Evolutionary conservation across 805 yeast species (phyloP).

Genomic region (Metschnikowia bowlesiae): DNA sequence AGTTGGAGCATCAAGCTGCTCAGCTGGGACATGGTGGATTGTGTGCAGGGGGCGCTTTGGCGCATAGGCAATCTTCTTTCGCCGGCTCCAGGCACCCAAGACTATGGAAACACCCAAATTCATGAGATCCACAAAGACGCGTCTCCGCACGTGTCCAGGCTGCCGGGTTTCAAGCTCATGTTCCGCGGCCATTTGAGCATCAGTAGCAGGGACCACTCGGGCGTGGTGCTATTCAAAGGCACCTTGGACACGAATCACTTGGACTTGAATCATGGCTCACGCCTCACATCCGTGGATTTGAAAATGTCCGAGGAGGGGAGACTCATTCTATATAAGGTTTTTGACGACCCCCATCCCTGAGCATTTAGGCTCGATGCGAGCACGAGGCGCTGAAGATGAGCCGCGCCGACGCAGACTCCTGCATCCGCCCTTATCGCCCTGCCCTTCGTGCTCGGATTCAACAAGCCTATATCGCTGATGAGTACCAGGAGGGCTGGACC

Average conservation of each 20-base stretch:
- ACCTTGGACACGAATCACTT: constrained; percentile 29
- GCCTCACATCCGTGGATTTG: constrained; percentile 21
- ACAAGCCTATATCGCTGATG: no score
- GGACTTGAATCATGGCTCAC: constrained; percentile 29
- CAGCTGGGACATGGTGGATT: constrained; percentile 17
- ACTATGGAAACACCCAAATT: constrained; percentile 22
- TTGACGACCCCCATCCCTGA: neutral
- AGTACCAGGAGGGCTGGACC: no score
- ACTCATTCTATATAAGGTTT: neutral
- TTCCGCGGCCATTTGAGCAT: constrained; percentile 25
- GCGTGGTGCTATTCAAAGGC: constrained; percentile 24
- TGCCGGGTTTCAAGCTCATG: constrained; percentile 19
- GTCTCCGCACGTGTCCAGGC: neutral
- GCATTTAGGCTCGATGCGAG: neutral
- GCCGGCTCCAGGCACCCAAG: constrained; percentile 24
- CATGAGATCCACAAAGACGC: constrained; percentile 21
- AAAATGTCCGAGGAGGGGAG: constrained; percentile 8
- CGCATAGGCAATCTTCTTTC: constrained; percentile 24
- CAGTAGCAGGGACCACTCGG: constrained; percentile 13
- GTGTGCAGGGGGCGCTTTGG: constrained; percentile 22
- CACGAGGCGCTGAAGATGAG: neutral
- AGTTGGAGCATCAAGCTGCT: constrained; percentile 29
- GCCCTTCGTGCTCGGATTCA: neutral
- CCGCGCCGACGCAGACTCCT: neutral
- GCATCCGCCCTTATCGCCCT: constrained; percentile 1